Percentiles rank a stretch among this genome's conserved stretches.
Conservation (phyloP, 768 basidiomycete species). For the Pulveroboletus ravenelii region DNA sequence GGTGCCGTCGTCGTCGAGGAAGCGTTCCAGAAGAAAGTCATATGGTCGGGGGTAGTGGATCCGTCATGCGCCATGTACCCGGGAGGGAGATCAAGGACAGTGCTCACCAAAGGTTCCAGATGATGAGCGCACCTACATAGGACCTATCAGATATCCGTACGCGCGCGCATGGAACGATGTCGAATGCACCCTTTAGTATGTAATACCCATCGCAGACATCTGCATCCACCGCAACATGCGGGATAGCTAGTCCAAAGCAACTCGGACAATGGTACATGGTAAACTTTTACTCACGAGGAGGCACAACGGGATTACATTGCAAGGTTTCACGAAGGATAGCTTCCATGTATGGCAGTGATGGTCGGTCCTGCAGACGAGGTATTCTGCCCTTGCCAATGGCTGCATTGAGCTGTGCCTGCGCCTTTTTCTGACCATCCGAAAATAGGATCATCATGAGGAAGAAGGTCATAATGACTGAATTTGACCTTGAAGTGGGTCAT, state of each 20-base stretch:
- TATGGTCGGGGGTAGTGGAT: conserved; percentile 32
- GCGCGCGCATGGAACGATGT: background rate
- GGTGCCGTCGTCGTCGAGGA: conserved; percentile 29
- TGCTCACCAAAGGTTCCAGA: conserved; percentile 14
- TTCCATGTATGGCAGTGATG: conserved; percentile 10
- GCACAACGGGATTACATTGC: conserved; percentile 2
- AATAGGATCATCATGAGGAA: conserved; percentile 10
- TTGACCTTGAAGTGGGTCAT: conserved; percentile 3
- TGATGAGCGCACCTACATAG: conserved; percentile 7
- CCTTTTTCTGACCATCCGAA: conserved; percentile 10
- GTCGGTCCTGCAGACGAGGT: conserved; percentile 8
- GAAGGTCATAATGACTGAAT: conserved; percentile 20
- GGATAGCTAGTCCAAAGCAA: conserved; percentile 6
- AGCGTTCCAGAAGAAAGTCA: conserved; percentile 42
- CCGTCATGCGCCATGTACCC: conserved; percentile 16
- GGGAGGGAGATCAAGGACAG: no score
- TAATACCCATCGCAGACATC: conserved; percentile 42
- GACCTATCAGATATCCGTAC: background rate
- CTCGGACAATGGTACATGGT: background rate
- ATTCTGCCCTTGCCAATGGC: conserved; percentile 4
- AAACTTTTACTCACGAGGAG: conserved; percentile 6
- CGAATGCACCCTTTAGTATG: conserved; percentile 40
- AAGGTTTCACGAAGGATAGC: conserved; percentile 12
- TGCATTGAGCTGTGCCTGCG: conserved; percentile 10
- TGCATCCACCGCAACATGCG: conserved; percentile 32